phyloP scores from a whole-genome alignment of 2,329 filamentous ascomycete species.

The Onygena corvina region DNA sequence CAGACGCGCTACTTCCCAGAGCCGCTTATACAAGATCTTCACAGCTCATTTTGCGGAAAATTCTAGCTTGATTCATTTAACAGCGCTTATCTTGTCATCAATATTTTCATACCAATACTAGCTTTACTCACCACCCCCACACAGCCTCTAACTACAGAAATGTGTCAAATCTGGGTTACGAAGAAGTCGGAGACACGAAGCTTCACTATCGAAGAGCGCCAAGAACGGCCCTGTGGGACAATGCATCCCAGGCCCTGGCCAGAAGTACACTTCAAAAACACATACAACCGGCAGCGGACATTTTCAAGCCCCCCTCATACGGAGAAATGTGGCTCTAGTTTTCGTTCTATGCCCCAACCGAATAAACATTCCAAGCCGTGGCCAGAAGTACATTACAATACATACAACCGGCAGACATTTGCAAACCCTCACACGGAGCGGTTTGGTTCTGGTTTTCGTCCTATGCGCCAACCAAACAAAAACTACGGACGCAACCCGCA shows the following conservation, averaged over 20 bases:
- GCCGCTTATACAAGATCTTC: no score
- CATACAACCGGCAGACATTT: not conserved
- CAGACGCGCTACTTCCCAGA: no score
- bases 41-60: no score
- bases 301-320: not conserved
- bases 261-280: conserved; percentile 1
- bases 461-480: not conserved
- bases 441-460: no score
- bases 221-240: not conserved
- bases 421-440: not conserved
- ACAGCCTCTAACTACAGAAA: not conserved
- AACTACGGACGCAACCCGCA: not conserved
- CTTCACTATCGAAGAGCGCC: not conserved
- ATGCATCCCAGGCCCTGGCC: not conserved
- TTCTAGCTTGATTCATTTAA: no score
- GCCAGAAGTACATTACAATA: conserved; percentile 1
- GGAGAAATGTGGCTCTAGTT: no score
- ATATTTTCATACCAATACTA: not conserved
- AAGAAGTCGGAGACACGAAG: not conserved
- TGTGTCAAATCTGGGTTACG: conserved; percentile 5
- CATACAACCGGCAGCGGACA: not conserved
- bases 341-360: not conserved
- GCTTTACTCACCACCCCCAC: no score
- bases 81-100: no score
- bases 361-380: not conserved